Conservation (phyloP, 2,329 filamentous ascomycete species). For the Phoma herbarum region DNA sequence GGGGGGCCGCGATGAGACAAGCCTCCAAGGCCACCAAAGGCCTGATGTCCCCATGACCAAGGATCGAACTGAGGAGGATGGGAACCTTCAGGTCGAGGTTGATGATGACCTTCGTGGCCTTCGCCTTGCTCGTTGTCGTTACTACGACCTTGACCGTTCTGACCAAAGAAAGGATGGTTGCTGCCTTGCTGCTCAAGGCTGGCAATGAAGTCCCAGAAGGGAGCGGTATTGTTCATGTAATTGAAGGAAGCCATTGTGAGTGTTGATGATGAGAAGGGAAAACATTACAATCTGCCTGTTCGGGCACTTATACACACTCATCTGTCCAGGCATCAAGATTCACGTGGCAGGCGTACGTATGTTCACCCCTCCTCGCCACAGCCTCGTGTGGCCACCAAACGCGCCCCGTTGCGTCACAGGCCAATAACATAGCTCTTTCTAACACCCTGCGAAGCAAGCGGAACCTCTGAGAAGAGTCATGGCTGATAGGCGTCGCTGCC, state of each 20-base stretch:
- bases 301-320: slow-evolving; percentile 37
- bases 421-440: slow-evolving; percentile 32
- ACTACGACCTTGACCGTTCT: slow-evolving; percentile 30
- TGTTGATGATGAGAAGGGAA: slow-evolving; percentile 20
- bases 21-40: slow-evolving; percentile 36
- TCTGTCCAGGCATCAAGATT: slow-evolving; percentile 38
- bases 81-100: not conserved
- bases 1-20: slow-evolving; percentile 44
- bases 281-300: slow-evolving; percentile 22
- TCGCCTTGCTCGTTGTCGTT: slow-evolving; percentile 37
- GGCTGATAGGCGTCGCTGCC: slow-evolving; percentile 28
- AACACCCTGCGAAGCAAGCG: slow-evolving; percentile 19
- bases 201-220: slow-evolving; percentile 66
- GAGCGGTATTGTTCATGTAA: slow-evolving; percentile 62
- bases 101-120: slow-evolving; percentile 28
- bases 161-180: slow-evolving; percentile 57
- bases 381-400: slow-evolving; percentile 9
- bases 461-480: slow-evolving; percentile 39
- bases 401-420: slow-evolving; percentile 12
- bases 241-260: slow-evolving; percentile 59
- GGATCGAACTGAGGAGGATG: slow-evolving; percentile 35
- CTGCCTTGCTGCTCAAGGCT: slow-evolving; percentile 58
- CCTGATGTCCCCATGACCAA: slow-evolving; percentile 48
- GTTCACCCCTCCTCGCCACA: slow-evolving; percentile 38
- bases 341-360: slow-evolving; percentile 44